These are phyloP conservation scores for Xylaria castorea DNA, from an alignment of 495 filamentous ascomycete genomes.

Conservation along the genomic window DNA sequence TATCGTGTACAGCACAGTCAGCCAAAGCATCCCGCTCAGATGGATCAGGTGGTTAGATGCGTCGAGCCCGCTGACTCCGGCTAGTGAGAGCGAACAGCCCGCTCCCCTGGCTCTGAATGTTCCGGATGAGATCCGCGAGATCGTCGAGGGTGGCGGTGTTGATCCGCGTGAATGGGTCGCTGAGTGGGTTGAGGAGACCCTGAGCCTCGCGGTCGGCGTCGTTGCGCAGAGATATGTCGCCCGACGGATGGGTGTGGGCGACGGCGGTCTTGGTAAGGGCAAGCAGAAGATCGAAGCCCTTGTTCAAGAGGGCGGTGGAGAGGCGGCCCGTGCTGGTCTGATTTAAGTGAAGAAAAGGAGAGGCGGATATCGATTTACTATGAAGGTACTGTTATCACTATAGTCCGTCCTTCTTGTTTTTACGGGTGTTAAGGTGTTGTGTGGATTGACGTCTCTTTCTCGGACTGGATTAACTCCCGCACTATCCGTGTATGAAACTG, in stretches of 20 bases:
- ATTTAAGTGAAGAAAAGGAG: constrained; percentile 32
- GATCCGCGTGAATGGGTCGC: constrained; percentile 97
- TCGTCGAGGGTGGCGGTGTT: constrained; percentile 85
- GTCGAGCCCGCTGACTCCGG: constrained; percentile 59
- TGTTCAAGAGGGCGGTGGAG: constrained; percentile 76
- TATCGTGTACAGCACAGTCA: constrained; percentile 83
- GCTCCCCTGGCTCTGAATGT: constrained; percentile 48
- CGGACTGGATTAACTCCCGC: constrained; percentile 5
- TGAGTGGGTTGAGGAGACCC: constrained; percentile 93
- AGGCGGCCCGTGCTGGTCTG: constrained; percentile 76
- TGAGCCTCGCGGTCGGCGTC: constrained; percentile 79
- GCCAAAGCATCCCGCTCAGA: constrained; percentile 80
- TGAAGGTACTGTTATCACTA: not conserved
- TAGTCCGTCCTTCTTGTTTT: not conserved
- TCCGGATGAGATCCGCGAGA: constrained; percentile 85
- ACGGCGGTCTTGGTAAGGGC: constrained; percentile 79
- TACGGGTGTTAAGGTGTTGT: constrained; percentile 16
- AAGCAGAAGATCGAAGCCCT: constrained; percentile 76
- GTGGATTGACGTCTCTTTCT: not conserved
- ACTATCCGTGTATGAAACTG: constrained; percentile 8
- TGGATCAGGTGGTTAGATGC: constrained; percentile 96
- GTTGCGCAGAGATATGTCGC: constrained; percentile 98
- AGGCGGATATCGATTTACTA: not conserved
- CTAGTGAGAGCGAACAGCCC: constrained; percentile 49
- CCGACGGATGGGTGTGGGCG: constrained; percentile 92